phyloP scores from a whole-genome alignment of 1,139 yeast species.

The Lodderomyces jiufengensis region DNA sequence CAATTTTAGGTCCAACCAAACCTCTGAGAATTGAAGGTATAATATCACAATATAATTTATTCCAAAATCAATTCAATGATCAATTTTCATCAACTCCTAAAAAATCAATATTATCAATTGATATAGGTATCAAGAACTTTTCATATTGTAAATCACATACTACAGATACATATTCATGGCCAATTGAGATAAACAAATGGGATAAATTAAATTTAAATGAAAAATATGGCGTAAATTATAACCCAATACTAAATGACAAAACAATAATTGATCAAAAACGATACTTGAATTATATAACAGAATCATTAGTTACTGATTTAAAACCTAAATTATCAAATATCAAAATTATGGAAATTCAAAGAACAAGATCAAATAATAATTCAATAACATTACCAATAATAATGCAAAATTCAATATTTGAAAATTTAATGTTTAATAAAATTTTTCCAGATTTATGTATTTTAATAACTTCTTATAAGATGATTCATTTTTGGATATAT shows the following conservation, averaged over 20 bases:
- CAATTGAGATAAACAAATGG: slow-evolving; percentile 21
- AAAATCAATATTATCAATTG: slow-evolving; percentile 26
- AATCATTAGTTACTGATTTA: slow-evolving; percentile 17
- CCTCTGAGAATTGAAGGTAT: slow-evolving; percentile 23
- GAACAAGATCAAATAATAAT: slow-evolving; percentile 34
- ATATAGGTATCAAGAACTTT: slow-evolving; percentile 42
- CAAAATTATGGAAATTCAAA: slow-evolving; percentile 35
- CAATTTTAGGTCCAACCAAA: slow-evolving; percentile 23
- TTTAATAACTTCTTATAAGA: slow-evolving; percentile 35
- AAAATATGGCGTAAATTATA: slow-evolving; percentile 12
- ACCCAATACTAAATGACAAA: slow-evolving; percentile 11
- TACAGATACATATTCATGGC: slow-evolving; percentile 10
- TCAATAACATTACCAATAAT: slow-evolving; percentile 39
- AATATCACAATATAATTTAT: slow-evolving; percentile 20
- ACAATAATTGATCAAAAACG: slow-evolving; percentile 24
- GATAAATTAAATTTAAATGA: slow-evolving; percentile 23
- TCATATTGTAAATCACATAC: slow-evolving; percentile 30
- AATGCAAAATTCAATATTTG: slow-evolving; percentile 33
- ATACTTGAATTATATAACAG: slow-evolving; percentile 24
- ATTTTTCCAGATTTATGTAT: slow-evolving; percentile 16
- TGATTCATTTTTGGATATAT: slow-evolving; percentile 39
- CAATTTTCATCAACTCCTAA: slow-evolving; percentile 3
- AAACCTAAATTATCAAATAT: slow-evolving; percentile 15
- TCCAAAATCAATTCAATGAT: slow-evolving; percentile 11
- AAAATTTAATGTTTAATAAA: slow-evolving; percentile 25